Evolutionary conservation across 495 filamentous ascomycete species (phyloP).

Genomic region (Margaritispora aquatica): DNA sequence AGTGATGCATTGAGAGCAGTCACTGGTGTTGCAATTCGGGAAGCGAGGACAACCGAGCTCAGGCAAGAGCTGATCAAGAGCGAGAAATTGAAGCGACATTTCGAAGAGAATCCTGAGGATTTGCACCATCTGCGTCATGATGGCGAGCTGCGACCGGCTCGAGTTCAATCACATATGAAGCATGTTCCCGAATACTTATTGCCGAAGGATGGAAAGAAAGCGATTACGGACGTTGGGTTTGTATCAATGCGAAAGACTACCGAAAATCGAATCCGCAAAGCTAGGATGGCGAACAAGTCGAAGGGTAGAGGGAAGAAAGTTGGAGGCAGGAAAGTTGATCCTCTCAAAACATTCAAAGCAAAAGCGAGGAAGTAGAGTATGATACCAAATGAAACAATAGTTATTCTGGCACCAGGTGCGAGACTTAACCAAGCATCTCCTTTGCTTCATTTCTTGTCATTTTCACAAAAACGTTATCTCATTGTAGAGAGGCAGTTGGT

Average conservation of each 20-base stretch:
- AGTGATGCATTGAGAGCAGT: slow-evolving; percentile 79
- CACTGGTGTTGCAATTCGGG: slow-evolving; percentile 75
- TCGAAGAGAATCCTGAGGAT: slow-evolving; percentile 93
- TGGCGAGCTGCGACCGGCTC: slow-evolving; percentile 70
- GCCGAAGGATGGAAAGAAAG: slow-evolving; percentile 69
- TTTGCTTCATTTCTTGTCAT: no score
- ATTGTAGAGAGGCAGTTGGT: no score
- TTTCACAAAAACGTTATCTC: no score
- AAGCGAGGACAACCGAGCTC: slow-evolving; percentile 83
- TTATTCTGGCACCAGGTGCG: neutral
- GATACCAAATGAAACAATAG: neutral
- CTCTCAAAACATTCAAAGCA: slow-evolving; percentile 71
- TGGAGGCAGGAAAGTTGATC: slow-evolving; percentile 57
- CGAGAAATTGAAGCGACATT: slow-evolving; percentile 90
- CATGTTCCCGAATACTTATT: slow-evolving; percentile 95
- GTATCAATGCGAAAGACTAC: slow-evolving; percentile 68
- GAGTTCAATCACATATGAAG: slow-evolving; percentile 83
- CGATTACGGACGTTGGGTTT: slow-evolving; percentile 51
- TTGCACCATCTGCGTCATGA: slow-evolving; percentile 85
- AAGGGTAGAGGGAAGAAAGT: slow-evolving; percentile 46
- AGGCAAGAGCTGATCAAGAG: slow-evolving; percentile 83
- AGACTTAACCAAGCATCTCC: no score
- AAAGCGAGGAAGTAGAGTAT: slow-evolving; percentile 15
- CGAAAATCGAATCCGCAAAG: slow-evolving; percentile 70
- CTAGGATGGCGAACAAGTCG: slow-evolving; percentile 53